phyloP scores from a whole-genome alignment of 2,329 filamentous ascomycete genomes.

The Pyricularia sp. region DNA sequence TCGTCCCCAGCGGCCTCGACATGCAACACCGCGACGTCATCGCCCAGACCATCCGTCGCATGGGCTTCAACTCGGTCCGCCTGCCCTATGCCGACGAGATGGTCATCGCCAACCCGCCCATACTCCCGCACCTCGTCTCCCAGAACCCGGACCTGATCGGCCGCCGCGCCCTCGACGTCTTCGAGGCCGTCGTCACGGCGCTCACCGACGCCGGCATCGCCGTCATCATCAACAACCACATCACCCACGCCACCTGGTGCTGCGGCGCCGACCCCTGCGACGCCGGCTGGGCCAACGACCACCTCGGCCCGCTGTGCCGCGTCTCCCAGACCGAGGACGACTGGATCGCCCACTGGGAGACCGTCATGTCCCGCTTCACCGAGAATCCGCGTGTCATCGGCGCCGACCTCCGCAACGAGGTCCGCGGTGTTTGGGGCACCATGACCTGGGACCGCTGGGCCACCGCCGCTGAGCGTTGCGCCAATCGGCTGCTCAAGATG shows the following conservation, averaged over 20 bases:
- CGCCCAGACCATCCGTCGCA: constrained; percentile 44
- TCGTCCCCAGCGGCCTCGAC: constrained; percentile 55
- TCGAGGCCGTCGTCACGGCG: constrained; percentile 46
- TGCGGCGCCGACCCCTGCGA: constrained; percentile 61
- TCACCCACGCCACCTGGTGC: constrained; percentile 60
- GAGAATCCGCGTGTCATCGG: constrained; percentile 55
- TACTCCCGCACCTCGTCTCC: constrained; percentile 38
- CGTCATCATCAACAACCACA: constrained; percentile 63
- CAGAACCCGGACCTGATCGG: constrained; percentile 54
- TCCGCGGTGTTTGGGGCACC: constrained; percentile 59
- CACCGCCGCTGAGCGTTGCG: constrained; percentile 51
- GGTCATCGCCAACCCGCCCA: constrained; percentile 48
- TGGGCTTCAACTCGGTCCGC: constrained; percentile 64
- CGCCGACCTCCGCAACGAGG: constrained; percentile 60
- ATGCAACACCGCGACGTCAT: constrained; percentile 52
- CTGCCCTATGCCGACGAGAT: constrained; percentile 62
- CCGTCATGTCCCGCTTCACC: constrained; percentile 49
- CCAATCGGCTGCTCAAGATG: constrained; percentile 49
- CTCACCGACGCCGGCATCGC: constrained; percentile 54
- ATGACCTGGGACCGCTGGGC: constrained; percentile 60
- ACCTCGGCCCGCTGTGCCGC: constrained; percentile 50
- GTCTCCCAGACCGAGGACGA: constrained; percentile 54
- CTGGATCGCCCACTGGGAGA: constrained; percentile 60
- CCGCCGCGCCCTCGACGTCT: constrained; percentile 48
- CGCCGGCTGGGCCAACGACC: constrained; percentile 56